A percentile compares a stretch with the other conserved stretches of the same genome.
Evolutionary conservation across 2,329 filamentous ascomycete species (phyloP).

Genomic region (Seiridium cupressi): DNA sequence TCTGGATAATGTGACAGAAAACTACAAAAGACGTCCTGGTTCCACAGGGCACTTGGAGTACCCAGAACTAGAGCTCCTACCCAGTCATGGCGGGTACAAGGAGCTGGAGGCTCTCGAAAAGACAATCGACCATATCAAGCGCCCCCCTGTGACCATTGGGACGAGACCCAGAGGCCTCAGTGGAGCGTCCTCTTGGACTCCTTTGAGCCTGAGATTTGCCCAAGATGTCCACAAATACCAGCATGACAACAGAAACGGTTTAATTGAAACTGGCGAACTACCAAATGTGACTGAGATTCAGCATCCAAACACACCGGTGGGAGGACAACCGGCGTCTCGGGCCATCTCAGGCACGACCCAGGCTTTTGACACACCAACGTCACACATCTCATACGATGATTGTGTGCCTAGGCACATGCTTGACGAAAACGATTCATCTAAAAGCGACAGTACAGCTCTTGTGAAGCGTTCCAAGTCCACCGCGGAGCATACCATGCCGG

Average conservation of each 20-base stretch:
- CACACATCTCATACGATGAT: slow-evolving; percentile 22
- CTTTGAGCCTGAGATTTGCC: slow-evolving; percentile 20
- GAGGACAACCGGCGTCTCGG: slow-evolving; percentile 8
- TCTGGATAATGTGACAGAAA: background rate
- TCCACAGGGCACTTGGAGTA: slow-evolving; percentile 25
- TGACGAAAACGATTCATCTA: slow-evolving; percentile 18
- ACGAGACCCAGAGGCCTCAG: slow-evolving; percentile 6
- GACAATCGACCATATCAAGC: slow-evolving; percentile 30
- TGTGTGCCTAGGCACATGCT: slow-evolving; percentile 24
- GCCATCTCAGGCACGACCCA: slow-evolving; percentile 12
- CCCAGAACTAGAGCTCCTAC: slow-evolving; percentile 33
- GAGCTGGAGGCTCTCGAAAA: slow-evolving; percentile 29
- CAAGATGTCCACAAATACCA: slow-evolving; percentile 24
- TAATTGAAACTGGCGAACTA: background rate
- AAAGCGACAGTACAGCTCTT: slow-evolving; percentile 3
- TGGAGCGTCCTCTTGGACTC: slow-evolving; percentile 14
- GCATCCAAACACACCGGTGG: slow-evolving; percentile 11
- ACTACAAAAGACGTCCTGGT: slow-evolving; percentile 6
- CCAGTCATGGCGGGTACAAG: slow-evolving; percentile 26
- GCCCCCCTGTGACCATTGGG: slow-evolving; percentile 29
- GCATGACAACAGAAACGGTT: slow-evolving; percentile 7
- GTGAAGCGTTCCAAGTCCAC: slow-evolving; percentile 9
- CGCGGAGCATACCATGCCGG: background rate
- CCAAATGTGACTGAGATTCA: background rate
- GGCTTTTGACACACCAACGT: slow-evolving; percentile 12